Conservation (phyloP, 441 rosid species). For the Manihot esculenta region DNA sequence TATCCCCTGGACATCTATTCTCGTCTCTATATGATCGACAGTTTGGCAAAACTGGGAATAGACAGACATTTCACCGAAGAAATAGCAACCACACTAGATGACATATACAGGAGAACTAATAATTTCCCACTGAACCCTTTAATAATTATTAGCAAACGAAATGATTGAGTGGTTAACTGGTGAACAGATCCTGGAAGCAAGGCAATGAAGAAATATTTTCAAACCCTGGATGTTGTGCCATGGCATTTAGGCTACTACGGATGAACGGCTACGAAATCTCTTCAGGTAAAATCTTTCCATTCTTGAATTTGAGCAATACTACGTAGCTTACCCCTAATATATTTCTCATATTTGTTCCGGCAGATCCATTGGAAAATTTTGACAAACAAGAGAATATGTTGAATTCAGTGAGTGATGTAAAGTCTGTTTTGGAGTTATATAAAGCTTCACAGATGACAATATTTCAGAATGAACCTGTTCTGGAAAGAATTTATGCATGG, state of each 20-base stretch:
- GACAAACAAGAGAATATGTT: neutral
- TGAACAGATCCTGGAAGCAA: neutral
- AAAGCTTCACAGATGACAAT: conserved; percentile 11
- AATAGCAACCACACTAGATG: neutral
- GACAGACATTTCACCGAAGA: neutral
- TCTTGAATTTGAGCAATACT: no score
- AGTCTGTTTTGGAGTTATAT: neutral
- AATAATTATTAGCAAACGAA: no score
- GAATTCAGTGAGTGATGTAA: neutral
- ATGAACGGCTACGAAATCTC: conserved; percentile 2
- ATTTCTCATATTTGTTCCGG: no score
- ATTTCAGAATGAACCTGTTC: conserved; percentile 1
- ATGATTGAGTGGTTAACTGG: neutral
- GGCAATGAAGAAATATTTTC: conserved; percentile 5
- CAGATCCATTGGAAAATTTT: neutral
- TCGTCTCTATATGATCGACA: neutral
- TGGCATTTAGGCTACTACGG: neutral
- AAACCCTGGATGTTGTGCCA: conserved; percentile 6
- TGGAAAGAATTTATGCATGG: neutral
- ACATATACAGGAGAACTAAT: neutral
- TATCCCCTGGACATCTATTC: conserved; percentile 6
- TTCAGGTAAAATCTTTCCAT: neutral
- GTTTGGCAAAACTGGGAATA: conserved; percentile 4
- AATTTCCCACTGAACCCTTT: no score
- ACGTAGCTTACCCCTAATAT: no score